Percentiles rank a stretch among this genome's conserved stretches.
Evolutionary conservation across 2,329 filamentous ascomycete genomes (phyloP).

Genomic region (Penicillium sp.): DNA sequence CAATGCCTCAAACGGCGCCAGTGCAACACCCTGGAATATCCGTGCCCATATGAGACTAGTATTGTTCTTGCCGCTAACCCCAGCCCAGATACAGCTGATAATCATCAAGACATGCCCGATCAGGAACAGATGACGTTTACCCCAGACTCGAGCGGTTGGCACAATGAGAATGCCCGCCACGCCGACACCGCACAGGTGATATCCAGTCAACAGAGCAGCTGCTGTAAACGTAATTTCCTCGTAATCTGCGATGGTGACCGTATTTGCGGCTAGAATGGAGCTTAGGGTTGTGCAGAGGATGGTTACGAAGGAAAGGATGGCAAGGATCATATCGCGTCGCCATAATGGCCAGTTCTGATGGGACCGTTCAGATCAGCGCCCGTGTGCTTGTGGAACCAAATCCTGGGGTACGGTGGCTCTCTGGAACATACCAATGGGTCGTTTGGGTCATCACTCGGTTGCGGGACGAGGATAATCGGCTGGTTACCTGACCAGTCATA

Average conservation of each 20-base stretch:
- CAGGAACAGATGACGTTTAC: conserved; percentile 85
- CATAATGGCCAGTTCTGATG: conserved; percentile 79
- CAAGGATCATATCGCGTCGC: conserved; percentile 77
- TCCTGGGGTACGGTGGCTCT: conserved; percentile 33
- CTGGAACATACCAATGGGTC: conserved; percentile 67
- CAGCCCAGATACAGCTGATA: conserved; percentile 73
- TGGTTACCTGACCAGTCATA: conserved; percentile 65
- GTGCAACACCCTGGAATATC: conserved; percentile 79
- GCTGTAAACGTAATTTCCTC: conserved; percentile 68
- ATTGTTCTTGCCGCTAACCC: conserved; percentile 66
- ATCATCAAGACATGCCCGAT: conserved; percentile 73
- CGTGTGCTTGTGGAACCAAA: neutral
- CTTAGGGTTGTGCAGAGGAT: conserved; percentile 82
- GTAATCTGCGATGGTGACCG: conserved; percentile 68
- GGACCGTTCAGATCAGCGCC: neutral
- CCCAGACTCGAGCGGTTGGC: conserved; percentile 83
- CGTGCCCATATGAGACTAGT: conserved; percentile 71
- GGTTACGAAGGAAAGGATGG: conserved; percentile 72
- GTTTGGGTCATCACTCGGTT: conserved; percentile 86
- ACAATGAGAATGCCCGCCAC: conserved; percentile 81
- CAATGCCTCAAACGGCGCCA: conserved; percentile 85
- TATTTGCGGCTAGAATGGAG: conserved; percentile 85
- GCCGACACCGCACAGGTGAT: conserved; percentile 80
- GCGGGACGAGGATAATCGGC: conserved; percentile 80
- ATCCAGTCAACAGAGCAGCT: conserved; percentile 79